Evolutionary conservation across 2,329 filamentous ascomycete genomes (phyloP), one percentile per base, ranked within the genome.

Genomic region (Chaetomiaceae sp.): DNA sequence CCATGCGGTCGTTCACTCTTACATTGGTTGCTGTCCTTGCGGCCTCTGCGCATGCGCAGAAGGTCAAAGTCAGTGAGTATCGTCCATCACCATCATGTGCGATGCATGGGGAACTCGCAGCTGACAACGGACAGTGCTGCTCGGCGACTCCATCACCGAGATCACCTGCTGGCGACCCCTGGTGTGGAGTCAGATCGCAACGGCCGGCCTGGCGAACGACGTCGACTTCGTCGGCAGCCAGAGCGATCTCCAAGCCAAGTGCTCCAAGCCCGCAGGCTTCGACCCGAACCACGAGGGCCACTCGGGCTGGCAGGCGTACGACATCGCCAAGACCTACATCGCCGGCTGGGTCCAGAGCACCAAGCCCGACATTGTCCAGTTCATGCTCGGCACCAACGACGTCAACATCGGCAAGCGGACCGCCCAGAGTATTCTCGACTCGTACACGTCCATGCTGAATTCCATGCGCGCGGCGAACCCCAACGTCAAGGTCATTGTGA

Each of bases 361-460:
- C 5, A 66, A 63, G 34, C 68, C 73, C 9, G 73, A 75, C 53
- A 65, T 75, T 19, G 69, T 75, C 1, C 69, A 69, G 63, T 73
- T 74, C 61, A 73, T 73, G 69, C 66, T 75, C 14, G 73, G 73
- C 29, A 76, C 72, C 4, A 75, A 75, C 59, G 73, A 76, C 58
- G 67, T 75, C n/a, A 63, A 63, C 19, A 60, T 63, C 22, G 66
- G 68, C 7, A 63, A 67, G n/a, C 54, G 59, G 14, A 61, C 68
- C 8, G 59, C 63, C 47, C 65, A 69, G 47, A 43, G 22, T 45
- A 71, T 75, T 37, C 59, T 72, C 11, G 66, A 64, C 14, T 67
- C 72, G 0, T 75, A 72, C 56, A 70, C 68, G 1, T 67, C 61
- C 39, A 70, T 75, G 56, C 64, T 74, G 0, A 54, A 59, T 1